phyloP scores from a whole-genome alignment of 1,139 yeast species.

The Yarrowia galli region DNA sequence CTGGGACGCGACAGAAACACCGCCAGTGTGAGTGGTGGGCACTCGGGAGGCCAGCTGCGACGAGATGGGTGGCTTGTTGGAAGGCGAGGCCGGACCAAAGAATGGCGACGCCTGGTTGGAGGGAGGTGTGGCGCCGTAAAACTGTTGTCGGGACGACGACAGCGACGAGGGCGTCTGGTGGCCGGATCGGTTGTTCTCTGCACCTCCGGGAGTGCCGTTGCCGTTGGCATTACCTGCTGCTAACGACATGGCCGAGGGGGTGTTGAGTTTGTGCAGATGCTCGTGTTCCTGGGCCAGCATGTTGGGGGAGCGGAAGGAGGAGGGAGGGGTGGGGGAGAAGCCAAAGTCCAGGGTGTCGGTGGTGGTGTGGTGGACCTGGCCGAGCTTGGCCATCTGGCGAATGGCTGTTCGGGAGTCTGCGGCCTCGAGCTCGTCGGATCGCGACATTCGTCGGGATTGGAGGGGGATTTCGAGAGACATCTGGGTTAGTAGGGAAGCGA shows the following conservation, averaged over 20 bases:
- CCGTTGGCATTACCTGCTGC: no score
- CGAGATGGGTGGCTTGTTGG: constrained; percentile 32
- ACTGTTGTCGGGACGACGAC: constrained; percentile 39
- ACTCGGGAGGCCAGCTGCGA: constrained; percentile 33
- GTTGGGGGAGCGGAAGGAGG: constrained; percentile 38
- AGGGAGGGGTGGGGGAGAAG: constrained; percentile 39
- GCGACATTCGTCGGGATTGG: constrained; percentile 26
- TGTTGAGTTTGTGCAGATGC: constrained; percentile 32
- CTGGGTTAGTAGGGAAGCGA: constrained; percentile 11
- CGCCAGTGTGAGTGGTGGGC: constrained; percentile 5
- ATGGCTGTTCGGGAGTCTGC: constrained; percentile 25
- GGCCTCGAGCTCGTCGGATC: constrained; percentile 37
- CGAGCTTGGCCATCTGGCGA: constrained; percentile 32
- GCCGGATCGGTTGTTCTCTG: constrained; percentile 9
- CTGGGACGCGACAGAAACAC: constrained; percentile 1
- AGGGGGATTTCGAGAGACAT: constrained; percentile 35
- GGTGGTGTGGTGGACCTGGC: constrained; percentile 35
- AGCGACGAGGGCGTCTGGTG: constrained; percentile 31
- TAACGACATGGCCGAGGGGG: constrained; percentile 33
- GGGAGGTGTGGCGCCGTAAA: constrained; percentile 40
- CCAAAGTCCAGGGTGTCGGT: constrained; percentile 36
- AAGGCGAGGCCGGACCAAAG: constrained; percentile 36
- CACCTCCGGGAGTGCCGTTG: neutral
- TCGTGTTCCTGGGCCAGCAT: constrained; percentile 27
- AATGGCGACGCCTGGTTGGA: constrained; percentile 41